These are phyloP conservation scores for Tylopilus cervinicoccineus DNA, from an alignment of 768 basidiomycete species.

Conservation along the genomic window DNA sequence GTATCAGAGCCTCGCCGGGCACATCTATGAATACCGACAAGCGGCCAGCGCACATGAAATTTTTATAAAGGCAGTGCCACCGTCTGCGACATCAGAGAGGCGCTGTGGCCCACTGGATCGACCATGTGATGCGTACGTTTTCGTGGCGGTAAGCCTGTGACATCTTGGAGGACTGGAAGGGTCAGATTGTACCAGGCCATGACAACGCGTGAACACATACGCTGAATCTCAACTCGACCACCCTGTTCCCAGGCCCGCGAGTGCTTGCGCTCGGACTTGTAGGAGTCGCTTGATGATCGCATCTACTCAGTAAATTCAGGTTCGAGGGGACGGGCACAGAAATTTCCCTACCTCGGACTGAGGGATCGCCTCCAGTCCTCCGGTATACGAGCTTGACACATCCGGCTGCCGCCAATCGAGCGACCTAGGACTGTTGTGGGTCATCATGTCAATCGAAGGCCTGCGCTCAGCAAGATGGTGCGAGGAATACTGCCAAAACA, in stretches of 20 bases:
- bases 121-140: conserved; percentile 68
- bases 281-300: conserved; percentile 37
- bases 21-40: conserved; percentile 19
- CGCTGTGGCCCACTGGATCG: conserved; percentile 46
- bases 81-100: conserved; percentile 52
- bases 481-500: conserved; percentile 27
- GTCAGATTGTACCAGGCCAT: conserved; percentile 10
- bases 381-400: conserved; percentile 27
- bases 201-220: conserved; percentile 17
- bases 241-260: conserved; percentile 59
- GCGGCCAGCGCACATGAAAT: conserved; percentile 16
- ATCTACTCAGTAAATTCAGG: conserved; percentile 33
- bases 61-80: conserved; percentile 52
- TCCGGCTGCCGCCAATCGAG: conserved; percentile 33
- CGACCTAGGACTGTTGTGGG: conserved; percentile 32
- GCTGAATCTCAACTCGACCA: conserved; percentile 32
- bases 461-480: conserved; percentile 33
- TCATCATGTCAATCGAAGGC: conserved; percentile 30
- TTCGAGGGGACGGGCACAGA: conserved; percentile 12
- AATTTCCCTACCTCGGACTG: conserved; percentile 31
- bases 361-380: conserved; percentile 29
- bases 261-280: conserved; percentile 51
- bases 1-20: conserved; percentile 17
- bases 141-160: conserved; percentile 49
- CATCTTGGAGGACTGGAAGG: conserved; percentile 39